A percentile compares a stretch with the other conserved stretches of the same genome.
Conservation (phyloP, 306 rosid genomes). For the Arachis stenosperma region DNA sequence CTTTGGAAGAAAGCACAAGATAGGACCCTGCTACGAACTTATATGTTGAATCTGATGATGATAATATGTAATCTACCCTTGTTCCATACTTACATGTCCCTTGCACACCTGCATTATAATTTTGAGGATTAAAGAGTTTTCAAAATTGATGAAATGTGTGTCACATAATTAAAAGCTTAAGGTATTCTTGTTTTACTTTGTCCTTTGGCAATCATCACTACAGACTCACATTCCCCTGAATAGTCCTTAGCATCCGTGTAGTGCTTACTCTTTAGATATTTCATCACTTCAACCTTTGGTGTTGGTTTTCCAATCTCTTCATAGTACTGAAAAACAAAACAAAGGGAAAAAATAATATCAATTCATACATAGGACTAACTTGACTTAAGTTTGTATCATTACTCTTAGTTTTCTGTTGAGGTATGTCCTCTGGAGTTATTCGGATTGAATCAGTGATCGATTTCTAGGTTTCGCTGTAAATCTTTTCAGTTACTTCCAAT, state of each 20-base stretch:
- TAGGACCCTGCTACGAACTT: constrained; percentile 80
- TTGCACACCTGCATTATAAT: constrained; percentile 70
- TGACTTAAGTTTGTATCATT: not conserved
- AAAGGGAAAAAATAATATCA: not conserved
- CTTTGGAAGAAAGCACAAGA: constrained; percentile 78
- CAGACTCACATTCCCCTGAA: constrained; percentile 78
- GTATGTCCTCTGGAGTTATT: not conserved
- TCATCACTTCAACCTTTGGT: constrained; percentile 76
- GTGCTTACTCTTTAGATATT: constrained; percentile 56
- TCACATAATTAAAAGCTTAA: not conserved
- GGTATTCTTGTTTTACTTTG: constrained; percentile 57
- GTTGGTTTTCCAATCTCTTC: constrained; percentile 79
- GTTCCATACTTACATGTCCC: constrained; percentile 94
- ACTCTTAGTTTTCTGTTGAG: not conserved
- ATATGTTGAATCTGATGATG: constrained; percentile 64
- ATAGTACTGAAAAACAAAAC: constrained; percentile 53
- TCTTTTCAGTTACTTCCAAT: not conserved
- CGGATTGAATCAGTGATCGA: not conserved
- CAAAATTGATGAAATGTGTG: not conserved
- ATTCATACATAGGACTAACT: not conserved
- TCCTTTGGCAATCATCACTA: constrained; percentile 92
- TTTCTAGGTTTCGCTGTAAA: not conserved
- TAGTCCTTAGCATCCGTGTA: constrained; percentile 71
- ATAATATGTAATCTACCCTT: constrained; percentile 76
- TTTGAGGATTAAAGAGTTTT: not conserved